Base-by-base conservation (phyloP, 2,329 filamentous ascomycete species). In the Claviceps africana region DNA sequence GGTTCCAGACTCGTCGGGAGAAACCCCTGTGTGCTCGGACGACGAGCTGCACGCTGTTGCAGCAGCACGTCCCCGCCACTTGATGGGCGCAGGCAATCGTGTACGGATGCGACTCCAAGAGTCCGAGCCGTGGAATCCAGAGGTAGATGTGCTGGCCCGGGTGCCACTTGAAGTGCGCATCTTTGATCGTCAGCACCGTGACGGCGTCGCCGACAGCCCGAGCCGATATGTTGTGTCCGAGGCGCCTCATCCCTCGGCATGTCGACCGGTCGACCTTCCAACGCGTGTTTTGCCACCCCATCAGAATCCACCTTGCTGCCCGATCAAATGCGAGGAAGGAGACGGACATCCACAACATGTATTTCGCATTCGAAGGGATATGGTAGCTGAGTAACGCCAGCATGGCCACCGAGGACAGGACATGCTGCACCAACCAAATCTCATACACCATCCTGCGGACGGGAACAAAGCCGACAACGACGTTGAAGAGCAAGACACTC, bases 361-460 rank as follows among this genome's bases (percentile, higher is more conserved):
- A 79, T 30, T 68, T 71, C 7, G 82, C 76, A 47, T 77, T 74
- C 8, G 61, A 60, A 1, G 83, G 83, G 3, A 84, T 74, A 61
- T 88, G 83, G 39, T 75, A 67, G 58, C 82, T 79, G 10, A 86
- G 64, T 42, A 84, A 70, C 67, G 77, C 83, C 39, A 86, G 66
- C 59, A 87, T 76, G 25, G 82, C 61, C 31, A 76, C 71, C 52
- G 81, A 81, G 3, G 79, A 77, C 17, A 78, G 62, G 28, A 86
- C 67, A 61, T 88, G 84, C 64, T 88, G 84, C 3, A 80, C 58
- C 17, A 87, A 76, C 61, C 86, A 88, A 0, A 85, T 54, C 66
- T 88, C 84, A 62, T 87, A 87, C 7, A 74, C 73, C 68, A 81
- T 70, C n/a, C 78, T 73, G 5, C 84, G 75, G 35, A 87, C 68